Percentiles rank a stretch among this genome's conserved stretches.
Conservation (phyloP, 2,329 filamentous ascomycete species). For the Colletotrichum sp. region DNA sequence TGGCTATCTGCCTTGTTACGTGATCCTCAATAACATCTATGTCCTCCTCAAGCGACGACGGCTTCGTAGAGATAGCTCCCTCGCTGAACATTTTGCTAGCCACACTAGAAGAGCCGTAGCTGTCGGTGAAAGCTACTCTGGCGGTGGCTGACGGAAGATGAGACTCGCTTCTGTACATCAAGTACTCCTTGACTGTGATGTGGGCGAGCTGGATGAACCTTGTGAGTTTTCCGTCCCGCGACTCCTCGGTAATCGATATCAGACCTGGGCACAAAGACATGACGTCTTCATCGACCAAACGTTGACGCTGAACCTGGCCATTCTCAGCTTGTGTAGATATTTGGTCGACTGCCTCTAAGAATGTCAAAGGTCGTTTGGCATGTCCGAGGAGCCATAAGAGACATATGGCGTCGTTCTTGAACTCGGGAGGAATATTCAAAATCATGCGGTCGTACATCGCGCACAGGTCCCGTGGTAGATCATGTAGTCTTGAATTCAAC, state of each 20-base stretch:
- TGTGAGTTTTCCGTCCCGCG: neutral
- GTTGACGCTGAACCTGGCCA: conserved; percentile 7
- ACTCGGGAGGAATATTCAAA: conserved; percentile 11
- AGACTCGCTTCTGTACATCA: neutral
- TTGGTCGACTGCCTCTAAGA: conserved; percentile 23
- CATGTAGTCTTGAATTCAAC: neutral
- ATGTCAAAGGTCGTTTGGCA: conserved; percentile 15
- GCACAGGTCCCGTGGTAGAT: neutral
- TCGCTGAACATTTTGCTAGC: neutral
- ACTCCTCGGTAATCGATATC: conserved; percentile 4
- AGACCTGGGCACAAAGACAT: no score
- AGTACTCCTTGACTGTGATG: conserved; percentile 28
- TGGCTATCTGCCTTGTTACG: neutral
- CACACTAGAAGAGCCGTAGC: neutral
- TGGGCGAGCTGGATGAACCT: conserved; percentile 24
- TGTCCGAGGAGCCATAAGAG: conserved; percentile 27
- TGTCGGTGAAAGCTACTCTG: neutral
- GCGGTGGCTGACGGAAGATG: rapidly evolving
- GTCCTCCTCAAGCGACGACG: neutral
- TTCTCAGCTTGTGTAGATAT: conserved; percentile 5
- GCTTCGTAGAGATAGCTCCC: neutral
- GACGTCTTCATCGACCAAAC: no score
- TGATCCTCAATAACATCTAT: rapidly evolving
- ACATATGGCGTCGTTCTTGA: conserved; percentile 16
- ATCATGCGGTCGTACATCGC: neutral